Conservation (phyloP, 2,329 filamentous ascomycete species). For the Passalora sequoiae region DNA sequence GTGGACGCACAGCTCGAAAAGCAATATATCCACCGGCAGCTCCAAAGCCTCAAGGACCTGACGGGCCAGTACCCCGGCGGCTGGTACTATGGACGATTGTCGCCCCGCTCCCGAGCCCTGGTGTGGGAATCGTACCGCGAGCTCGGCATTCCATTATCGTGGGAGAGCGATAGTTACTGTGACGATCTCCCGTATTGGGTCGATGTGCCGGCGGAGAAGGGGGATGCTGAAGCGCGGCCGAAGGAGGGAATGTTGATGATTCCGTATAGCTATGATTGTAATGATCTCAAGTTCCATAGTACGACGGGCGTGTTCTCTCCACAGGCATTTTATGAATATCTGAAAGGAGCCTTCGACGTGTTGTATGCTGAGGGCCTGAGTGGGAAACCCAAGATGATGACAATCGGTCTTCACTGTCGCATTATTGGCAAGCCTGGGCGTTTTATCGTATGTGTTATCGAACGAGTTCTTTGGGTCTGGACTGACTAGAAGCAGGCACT, state of each 20-base stretch:
- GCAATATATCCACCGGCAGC: constrained; percentile 43
- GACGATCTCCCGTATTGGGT: constrained; percentile 54
- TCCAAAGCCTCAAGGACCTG: constrained; percentile 39
- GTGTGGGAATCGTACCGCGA: constrained; percentile 50
- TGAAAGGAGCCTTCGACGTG: constrained; percentile 52
- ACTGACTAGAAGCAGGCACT: too few species aligned
- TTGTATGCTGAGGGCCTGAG: constrained; percentile 50
- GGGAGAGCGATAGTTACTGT: constrained; percentile 48
- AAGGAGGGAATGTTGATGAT: constrained; percentile 49
- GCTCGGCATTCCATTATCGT: constrained; percentile 46
- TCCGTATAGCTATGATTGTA: constrained; percentile 46
- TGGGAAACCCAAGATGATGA: constrained; percentile 55
- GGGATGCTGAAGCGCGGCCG: constrained; percentile 37
- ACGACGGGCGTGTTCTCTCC: constrained; percentile 45
- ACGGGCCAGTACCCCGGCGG: constrained; percentile 44
- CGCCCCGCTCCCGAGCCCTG: constrained; percentile 42
- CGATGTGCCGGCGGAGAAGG: constrained; percentile 47
- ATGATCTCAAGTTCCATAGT: constrained; percentile 47
- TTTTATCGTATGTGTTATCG: too few species aligned
- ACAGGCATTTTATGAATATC: constrained; percentile 42
- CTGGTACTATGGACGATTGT: constrained; percentile 47
- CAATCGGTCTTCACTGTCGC: constrained; percentile 50
- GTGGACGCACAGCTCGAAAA: constrained; percentile 46
- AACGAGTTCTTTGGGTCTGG: too few species aligned
- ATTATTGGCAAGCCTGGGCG: constrained; percentile 51